Conservation (phyloP, 805 yeast species). For the Pichia membranifaciens region DNA sequence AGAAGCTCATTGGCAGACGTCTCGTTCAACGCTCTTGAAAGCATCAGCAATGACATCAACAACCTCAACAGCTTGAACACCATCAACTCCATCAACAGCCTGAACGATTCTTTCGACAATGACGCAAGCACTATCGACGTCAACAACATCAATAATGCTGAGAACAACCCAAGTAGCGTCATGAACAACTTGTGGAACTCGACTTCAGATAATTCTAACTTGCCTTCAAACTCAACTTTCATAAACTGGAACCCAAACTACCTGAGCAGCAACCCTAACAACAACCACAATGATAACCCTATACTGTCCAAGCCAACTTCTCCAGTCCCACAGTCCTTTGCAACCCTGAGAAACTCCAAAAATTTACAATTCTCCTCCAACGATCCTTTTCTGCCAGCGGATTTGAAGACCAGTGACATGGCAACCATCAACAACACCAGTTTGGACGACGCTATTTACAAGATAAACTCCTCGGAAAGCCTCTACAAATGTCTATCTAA, state of each 20-base stretch:
- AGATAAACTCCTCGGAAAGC: not conserved
- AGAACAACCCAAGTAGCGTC: slow-evolving; percentile 1
- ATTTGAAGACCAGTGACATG: not conserved
- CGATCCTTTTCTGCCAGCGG: slow-evolving; percentile 9
- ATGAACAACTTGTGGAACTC: slow-evolving; percentile 1
- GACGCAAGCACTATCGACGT: not conserved
- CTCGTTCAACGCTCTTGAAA: not conserved
- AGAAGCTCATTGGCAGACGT: slow-evolving; percentile 12
- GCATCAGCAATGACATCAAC: not conserved
- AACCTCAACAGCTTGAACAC: not conserved
- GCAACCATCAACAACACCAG: no score
- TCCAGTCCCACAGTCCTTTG: slow-evolving; percentile 8
- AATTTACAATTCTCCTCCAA: not conserved
- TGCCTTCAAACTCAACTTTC: not conserved
- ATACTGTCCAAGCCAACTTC: slow-evolving; percentile 25
- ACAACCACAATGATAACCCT: slow-evolving; percentile 22
- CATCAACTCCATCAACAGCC: not conserved
- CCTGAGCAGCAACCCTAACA: slow-evolving; percentile 18
- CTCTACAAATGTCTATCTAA: not conserved
- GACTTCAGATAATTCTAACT: not conserved
- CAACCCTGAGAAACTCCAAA: slow-evolving; percentile 5
- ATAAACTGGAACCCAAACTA: slow-evolving; percentile 4
- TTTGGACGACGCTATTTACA: not conserved
- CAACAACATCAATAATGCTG: not conserved
- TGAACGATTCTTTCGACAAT: not conserved